These are phyloP conservation scores for Trametopsis cervina DNA, from an alignment of 768 basidiomycete species.

Conservation along the genomic window DNA sequence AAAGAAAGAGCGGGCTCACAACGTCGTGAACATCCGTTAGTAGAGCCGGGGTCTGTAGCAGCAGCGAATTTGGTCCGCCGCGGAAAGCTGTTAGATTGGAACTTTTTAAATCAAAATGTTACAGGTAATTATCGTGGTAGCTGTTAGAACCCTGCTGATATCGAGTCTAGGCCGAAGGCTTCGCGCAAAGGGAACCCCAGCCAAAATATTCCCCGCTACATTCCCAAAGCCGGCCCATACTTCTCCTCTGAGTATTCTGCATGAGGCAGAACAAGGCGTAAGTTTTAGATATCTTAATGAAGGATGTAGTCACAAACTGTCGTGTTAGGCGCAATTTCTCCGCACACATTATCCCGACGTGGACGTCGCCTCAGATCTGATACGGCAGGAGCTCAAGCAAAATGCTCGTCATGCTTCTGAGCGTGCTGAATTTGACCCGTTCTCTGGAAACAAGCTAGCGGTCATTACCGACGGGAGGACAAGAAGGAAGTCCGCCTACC, in stretches of 20 bases:
- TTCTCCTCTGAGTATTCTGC: constrained; percentile 25
- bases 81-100: constrained; percentile 46
- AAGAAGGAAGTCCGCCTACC: constrained; percentile 23
- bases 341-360: constrained; percentile 66
- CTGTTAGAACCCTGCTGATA: background rate
- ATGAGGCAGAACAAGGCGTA: constrained; percentile 64
- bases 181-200: constrained; percentile 24
- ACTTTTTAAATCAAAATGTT: constrained; percentile 29
- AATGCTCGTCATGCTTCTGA: constrained; percentile 32
- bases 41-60: constrained; percentile 51
- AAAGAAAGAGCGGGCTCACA: no score
- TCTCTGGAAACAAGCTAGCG: constrained; percentile 47
- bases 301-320: background rate
- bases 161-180: constrained; percentile 25
- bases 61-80: constrained; percentile 47
- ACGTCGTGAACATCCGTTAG: constrained; percentile 38
- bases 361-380: constrained; percentile 63
- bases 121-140: constrained; percentile 18
- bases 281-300: constrained; percentile 12
- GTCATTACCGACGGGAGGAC: constrained; percentile 26
- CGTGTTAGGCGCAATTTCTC: constrained; percentile 58
- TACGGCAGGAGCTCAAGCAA: constrained; percentile 46
- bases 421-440: constrained; percentile 48
- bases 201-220: constrained; percentile 48
- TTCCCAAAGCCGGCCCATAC: constrained; percentile 23